Conservation (phyloP, 2,329 filamentous ascomycete species). For the Triangularia verruculosa region DNA sequence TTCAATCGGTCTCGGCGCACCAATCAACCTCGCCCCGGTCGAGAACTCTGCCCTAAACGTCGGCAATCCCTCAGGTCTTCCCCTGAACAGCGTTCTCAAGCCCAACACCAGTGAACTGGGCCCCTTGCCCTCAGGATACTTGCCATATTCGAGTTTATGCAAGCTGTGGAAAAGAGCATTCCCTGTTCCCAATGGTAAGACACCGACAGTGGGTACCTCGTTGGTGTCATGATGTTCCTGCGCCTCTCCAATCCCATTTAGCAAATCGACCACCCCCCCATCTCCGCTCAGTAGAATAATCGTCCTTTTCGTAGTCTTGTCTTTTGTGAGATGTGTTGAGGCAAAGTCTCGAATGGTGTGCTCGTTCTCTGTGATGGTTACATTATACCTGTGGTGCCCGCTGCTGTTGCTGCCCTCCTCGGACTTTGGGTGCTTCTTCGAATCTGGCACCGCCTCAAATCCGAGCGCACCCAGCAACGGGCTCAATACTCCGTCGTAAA, state of each 20-base stretch:
- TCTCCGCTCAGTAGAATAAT: conserved; percentile 83
- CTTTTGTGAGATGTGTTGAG: conserved; percentile 31
- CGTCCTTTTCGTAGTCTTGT: conserved; percentile 36
- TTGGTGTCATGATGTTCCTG: conserved; percentile 7
- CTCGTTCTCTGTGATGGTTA: conserved; percentile 62
- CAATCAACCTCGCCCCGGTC: conserved; percentile 49
- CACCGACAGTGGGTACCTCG: conserved; percentile 44
- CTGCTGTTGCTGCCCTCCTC: background rate
- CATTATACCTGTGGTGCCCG: conserved; percentile 39
- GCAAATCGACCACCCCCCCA: conserved; percentile 77
- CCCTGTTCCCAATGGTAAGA: conserved; percentile 62
- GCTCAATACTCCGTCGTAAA: conserved; percentile 54
- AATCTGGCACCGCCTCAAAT: conserved; percentile 25
- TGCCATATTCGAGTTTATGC: conserved; percentile 55
- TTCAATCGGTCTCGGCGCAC: conserved; percentile 17
- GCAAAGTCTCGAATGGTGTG: conserved; percentile 65
- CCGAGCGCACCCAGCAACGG: conserved; percentile 52
- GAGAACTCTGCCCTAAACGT: conserved; percentile 63
- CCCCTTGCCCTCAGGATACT: conserved; percentile 15
- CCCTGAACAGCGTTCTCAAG: conserved; percentile 59
- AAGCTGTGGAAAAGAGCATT: conserved; percentile 64
- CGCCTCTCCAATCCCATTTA: conserved; percentile 57
- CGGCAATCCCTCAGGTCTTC: conserved; percentile 54
- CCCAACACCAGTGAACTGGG: conserved; percentile 47
- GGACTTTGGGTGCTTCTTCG: background rate